phyloP scores from a whole-genome alignment of 305 asterid species.

The Solanum aculeatissimum region DNA sequence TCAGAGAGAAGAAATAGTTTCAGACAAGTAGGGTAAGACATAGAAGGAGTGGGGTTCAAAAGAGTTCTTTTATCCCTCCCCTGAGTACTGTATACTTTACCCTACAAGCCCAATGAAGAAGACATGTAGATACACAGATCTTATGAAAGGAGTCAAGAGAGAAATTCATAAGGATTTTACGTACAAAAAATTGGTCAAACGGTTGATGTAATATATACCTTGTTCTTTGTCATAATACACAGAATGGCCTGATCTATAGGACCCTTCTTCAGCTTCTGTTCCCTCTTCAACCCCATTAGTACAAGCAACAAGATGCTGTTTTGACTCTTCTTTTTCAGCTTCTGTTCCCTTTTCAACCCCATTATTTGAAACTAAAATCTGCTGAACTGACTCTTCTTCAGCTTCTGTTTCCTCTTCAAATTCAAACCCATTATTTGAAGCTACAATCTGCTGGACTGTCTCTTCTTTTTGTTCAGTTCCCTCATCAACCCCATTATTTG shows the following conservation, averaged over 20 bases:
- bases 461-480: background rate
- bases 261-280: background rate
- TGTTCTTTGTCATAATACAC: conserved; percentile 24
- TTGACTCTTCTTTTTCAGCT: background rate
- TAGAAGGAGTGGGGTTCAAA: conserved; percentile 1
- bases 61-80: background rate
- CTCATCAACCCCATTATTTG: background rate
- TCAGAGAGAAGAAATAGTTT: background rate
- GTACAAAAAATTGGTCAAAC: background rate
- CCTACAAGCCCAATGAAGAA: conserved; percentile 1
- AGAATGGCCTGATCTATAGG: background rate
- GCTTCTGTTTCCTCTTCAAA: background rate
- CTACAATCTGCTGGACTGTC: background rate
- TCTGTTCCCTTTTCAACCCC: conserved; percentile 5
- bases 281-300: background rate
- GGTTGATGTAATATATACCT: conserved; percentile 8
- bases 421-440: background rate
- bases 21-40: conserved; percentile 1
- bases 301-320: conserved; percentile 9
- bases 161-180: background rate
- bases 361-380: background rate
- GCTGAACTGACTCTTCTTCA: background rate
- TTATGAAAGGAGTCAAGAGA: background rate
- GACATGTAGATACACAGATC: background rate
- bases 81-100: background rate